Percentiles rank a stretch among this genome's conserved stretches.
Conservation (phyloP, 2,329 filamentous ascomycete species). For the Beauveria scarabaeidicola region DNA sequence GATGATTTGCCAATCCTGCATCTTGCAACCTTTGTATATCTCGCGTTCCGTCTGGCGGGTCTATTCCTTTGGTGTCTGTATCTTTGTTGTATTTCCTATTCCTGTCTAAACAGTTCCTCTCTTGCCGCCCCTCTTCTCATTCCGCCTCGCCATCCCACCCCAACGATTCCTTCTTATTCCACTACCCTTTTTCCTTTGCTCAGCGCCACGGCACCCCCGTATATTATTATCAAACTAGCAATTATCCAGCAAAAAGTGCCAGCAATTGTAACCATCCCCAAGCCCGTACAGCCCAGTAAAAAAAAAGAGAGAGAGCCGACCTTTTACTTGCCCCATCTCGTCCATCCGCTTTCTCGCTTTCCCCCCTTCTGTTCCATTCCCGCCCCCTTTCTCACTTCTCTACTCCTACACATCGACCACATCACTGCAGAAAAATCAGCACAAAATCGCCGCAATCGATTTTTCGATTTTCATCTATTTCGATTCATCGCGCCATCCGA, state of each 20-base stretch:
- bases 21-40: slow-evolving; percentile 6
- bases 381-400: slow-evolving; percentile 12
- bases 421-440: slow-evolving; percentile 22
- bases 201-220: slow-evolving; percentile 2
- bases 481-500: slow-evolving; percentile 24
- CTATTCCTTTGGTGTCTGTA: slow-evolving; percentile 9
- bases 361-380: slow-evolving; percentile 8
- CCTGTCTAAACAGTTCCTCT: neutral
- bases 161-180: slow-evolving; percentile 5
- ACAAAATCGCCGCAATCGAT: slow-evolving; percentile 18
- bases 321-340: slow-evolving; percentile 8
- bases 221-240: slow-evolving; percentile 11
- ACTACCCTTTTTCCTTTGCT: neutral
- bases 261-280: slow-evolving; percentile 21
- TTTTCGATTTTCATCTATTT: slow-evolving; percentile 35
- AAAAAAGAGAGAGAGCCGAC: slow-evolving; percentile 1
- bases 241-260: slow-evolving; percentile 10
- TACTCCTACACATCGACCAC: slow-evolving; percentile 22
- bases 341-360: slow-evolving; percentile 3
- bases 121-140: neutral
- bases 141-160: neutral
- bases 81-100: slow-evolving; percentile 8
- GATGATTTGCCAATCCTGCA: neutral
- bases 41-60: neutral
- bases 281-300: slow-evolving; percentile 11